These are phyloP conservation scores for Fraxinus sp. DNA, from an alignment of 305 asterid genomes.

Conservation along the genomic window DNA sequence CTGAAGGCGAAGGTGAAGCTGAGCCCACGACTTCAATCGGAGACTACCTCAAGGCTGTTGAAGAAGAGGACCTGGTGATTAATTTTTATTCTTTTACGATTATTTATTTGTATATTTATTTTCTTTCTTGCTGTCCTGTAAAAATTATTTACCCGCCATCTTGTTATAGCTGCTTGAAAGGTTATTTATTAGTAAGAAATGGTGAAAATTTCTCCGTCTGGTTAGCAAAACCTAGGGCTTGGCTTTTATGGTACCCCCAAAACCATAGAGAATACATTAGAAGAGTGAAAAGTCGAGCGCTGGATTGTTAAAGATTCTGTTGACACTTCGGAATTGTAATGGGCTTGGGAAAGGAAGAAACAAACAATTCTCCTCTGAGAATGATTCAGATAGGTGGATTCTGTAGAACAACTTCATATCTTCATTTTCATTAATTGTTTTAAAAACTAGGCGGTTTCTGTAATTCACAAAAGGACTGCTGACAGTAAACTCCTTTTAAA, in stretches of 20 bases:
- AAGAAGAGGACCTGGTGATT: constrained; percentile 72
- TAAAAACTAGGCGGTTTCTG: neutral
- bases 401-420: neutral
- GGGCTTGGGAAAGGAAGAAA: neutral
- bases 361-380: neutral
- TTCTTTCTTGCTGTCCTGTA: neutral
- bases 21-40: constrained; percentile 66
- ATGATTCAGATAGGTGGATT: neutral
- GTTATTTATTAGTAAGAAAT: neutral
- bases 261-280: neutral
- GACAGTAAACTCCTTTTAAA: neutral
- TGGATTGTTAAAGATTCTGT: neutral
- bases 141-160: neutral
- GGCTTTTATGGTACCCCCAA: neutral
- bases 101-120: neutral
- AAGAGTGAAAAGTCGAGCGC: neutral
- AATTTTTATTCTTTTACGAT: neutral
- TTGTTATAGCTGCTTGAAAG: neutral
- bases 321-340: neutral
- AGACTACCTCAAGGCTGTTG: constrained; percentile 68
- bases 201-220: neutral
- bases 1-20: constrained; percentile 56
- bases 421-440: neutral
- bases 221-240: neutral
- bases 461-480: neutral